These are phyloP conservation scores for Claviceps digitariae DNA, from an alignment of 2,329 filamentous ascomycete species.

Conservation along the genomic window DNA sequence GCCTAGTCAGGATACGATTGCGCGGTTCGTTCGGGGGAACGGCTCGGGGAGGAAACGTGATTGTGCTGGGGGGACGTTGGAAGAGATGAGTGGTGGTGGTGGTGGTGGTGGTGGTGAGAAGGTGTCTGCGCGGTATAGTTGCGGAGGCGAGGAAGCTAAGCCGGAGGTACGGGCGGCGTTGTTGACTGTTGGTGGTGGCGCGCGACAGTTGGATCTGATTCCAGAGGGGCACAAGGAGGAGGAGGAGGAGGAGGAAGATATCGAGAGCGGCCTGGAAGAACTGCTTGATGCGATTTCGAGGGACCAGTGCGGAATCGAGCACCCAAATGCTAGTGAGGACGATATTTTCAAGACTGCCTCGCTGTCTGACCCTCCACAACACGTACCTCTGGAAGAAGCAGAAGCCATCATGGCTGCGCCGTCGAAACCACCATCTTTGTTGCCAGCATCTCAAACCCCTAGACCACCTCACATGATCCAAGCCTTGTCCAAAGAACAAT, in stretches of 20 bases:
- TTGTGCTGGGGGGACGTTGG: background rate
- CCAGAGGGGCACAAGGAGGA: background rate
- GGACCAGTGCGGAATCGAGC: slow-evolving; percentile 5
- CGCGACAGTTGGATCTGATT: slow-evolving; percentile 8
- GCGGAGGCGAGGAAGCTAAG: background rate
- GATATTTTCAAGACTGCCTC: background rate
- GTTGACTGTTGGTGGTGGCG: background rate
- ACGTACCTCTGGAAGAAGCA: background rate
- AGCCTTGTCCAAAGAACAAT: background rate
- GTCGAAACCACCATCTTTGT: background rate
- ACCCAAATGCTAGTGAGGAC: too few relatives aligned
- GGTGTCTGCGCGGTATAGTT: background rate
- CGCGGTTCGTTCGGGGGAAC: slow-evolving; percentile 33
- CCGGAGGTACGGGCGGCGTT: background rate
- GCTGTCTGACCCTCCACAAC: background rate
- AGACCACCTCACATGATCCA: background rate
- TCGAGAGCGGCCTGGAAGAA: slow-evolving; percentile 10
- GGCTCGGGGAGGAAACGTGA: slow-evolving; percentile 17
- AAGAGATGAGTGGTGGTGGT: background rate
- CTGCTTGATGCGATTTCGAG: slow-evolving; percentile 7
- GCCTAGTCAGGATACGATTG: slow-evolving; percentile 44
- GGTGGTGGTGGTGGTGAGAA: background rate
- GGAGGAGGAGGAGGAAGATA: slow-evolving; percentile 11
- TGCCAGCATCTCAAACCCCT: background rate
- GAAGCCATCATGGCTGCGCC: background rate